Evolutionary conservation across 2,329 filamentous ascomycete genomes (phyloP).

Genomic region (Herpotrichia juniperi): DNA sequence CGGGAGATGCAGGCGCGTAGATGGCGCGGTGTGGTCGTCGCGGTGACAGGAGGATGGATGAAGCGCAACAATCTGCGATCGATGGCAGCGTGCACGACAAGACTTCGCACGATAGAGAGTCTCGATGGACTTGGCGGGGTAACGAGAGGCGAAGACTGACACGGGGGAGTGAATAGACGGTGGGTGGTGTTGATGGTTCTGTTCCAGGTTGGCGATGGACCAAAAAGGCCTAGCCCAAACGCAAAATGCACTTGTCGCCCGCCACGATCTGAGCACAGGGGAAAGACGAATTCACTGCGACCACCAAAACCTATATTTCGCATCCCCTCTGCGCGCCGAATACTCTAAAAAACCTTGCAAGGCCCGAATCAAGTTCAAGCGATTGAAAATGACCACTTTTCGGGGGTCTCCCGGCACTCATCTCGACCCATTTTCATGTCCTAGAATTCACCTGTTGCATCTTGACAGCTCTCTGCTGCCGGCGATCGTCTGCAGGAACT

Average conservation of each 20-base stretch:
- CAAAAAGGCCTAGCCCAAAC: background rate
- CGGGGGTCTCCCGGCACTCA: slow-evolving; percentile 30
- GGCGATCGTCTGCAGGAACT: slow-evolving; percentile 43
- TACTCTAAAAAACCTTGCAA: slow-evolving; percentile 4
- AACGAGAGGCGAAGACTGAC: background rate
- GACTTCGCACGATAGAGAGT: background rate
- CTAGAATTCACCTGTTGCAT: slow-evolving; percentile 11
- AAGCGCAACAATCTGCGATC: slow-evolving; percentile 22
- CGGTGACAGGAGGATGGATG: slow-evolving; percentile 11
- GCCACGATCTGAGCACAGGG: background rate
- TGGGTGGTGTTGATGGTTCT: background rate
- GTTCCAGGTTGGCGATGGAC: slow-evolving; percentile 5
- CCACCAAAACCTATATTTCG: slow-evolving; percentile 9
- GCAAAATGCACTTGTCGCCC: slow-evolving; percentile 5
- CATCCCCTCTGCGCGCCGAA: slow-evolving; percentile 2
- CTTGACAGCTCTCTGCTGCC: slow-evolving; percentile 29
- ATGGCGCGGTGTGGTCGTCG: slow-evolving; percentile 16
- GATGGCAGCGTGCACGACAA: slow-evolving; percentile 5
- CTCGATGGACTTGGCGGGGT: background rate
- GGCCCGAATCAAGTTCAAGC: background rate
- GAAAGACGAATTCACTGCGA: slow-evolving; percentile 7
- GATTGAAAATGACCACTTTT: slow-evolving; percentile 27
- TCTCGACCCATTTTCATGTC: slow-evolving; percentile 13
- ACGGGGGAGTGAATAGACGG: background rate
- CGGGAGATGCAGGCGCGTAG: slow-evolving; percentile 25